A percentile compares a stretch with the other conserved stretches of the same genome.
Evolutionary conservation across 208 protist species (phyloP).

Genomic region (Leishmania tarentolae): DNA sequence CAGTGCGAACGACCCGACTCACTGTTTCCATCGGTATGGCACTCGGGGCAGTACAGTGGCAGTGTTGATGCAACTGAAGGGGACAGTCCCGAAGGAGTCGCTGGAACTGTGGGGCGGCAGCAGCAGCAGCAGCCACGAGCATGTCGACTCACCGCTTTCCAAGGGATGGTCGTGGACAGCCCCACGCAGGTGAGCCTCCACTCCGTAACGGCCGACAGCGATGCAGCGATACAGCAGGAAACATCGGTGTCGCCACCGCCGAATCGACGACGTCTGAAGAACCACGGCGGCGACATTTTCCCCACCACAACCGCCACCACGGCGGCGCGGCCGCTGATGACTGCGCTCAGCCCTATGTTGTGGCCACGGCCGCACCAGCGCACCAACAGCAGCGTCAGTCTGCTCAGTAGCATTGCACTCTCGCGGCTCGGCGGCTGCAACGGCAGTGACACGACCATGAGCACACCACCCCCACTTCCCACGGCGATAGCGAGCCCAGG

Average conservation of each 20-base stretch:
- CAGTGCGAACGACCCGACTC: background rate
- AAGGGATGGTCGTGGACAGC: background rate
- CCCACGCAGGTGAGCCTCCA: background rate
- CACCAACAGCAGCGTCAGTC: constrained; percentile 9
- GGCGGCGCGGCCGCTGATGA: background rate
- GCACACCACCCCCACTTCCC: background rate
- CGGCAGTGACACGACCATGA: background rate
- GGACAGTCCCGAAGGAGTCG: background rate
- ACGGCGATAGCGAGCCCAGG: background rate
- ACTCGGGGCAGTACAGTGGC: background rate
- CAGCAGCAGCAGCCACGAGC: background rate
- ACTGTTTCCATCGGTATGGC: background rate
- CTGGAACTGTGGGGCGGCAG: background rate
- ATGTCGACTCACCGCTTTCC: background rate
- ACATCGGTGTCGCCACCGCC: background rate
- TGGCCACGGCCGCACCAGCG: constrained; percentile 4
- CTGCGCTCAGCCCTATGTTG: background rate
- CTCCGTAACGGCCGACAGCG: background rate
- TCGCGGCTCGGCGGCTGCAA: background rate
- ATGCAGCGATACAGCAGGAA: background rate
- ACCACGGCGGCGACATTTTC: background rate
- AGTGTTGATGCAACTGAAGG: background rate
- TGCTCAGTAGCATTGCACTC: background rate
- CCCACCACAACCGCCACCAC: background rate
- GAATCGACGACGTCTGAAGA: background rate